Evolutionary conservation across 129 eudicot genomes (phyloP).

Genomic region (Pulicaria dysenterica): DNA sequence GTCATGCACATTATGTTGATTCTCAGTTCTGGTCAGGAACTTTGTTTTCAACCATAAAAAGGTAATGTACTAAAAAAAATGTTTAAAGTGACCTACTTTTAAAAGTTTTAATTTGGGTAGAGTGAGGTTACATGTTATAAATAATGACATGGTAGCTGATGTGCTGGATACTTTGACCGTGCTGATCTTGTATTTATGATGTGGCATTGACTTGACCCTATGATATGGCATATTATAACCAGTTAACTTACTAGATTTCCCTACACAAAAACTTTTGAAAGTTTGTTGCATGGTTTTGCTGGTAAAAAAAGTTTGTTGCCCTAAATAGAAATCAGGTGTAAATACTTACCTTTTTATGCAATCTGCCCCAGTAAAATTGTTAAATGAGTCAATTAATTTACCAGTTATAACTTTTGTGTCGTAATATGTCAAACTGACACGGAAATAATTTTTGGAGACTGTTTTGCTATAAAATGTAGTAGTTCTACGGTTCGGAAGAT

Average conservation of each 20-base stretch:
- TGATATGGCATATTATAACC: background rate
- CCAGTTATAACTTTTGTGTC: slow-evolving; percentile 11
- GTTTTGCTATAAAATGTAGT: background rate
- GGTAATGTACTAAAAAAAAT: background rate
- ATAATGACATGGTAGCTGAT: background rate
- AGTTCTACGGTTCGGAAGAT: background rate
- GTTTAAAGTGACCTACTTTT: background rate
- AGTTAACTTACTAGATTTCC: background rate
- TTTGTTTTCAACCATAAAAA: background rate
- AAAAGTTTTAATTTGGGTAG: background rate
- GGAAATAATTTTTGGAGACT: slow-evolving; percentile 12
- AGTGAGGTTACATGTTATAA: background rate
- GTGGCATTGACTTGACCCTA: background rate
- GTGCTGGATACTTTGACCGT: background rate
- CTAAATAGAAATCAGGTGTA: background rate
- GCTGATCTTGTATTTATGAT: background rate
- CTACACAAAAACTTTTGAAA: background rate
- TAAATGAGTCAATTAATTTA: background rate
- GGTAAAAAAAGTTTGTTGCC: background rate
- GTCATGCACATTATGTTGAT: background rate
- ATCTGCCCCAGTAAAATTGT: background rate
- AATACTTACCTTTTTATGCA: slow-evolving; percentile 4
- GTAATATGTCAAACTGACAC: slow-evolving; percentile 8
- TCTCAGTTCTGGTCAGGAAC: too few species aligned
- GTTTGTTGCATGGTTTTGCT: background rate